phyloP scores from a whole-genome alignment of 2,329 filamentous ascomycete genomes.

The Phyllosticta capitalensis region DNA sequence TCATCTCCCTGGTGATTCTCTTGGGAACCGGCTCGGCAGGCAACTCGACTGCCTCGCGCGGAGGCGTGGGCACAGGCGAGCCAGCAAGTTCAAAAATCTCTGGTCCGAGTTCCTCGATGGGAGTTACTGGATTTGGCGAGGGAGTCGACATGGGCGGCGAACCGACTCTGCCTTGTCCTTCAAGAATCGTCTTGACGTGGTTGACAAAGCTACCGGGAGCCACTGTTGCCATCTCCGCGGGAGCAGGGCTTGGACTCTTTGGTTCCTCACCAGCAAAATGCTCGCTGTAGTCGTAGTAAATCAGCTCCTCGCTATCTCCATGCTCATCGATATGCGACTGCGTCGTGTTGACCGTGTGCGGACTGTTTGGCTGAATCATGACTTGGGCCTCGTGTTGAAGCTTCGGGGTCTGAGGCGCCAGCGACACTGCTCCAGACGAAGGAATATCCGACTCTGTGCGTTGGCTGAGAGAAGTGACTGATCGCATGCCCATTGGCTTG shows the following conservation, averaged over 20 bases:
- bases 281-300: conserved; percentile 30
- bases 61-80: conserved; percentile 13
- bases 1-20: conserved; percentile 25
- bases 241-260: conserved; percentile 6
- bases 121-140: background rate
- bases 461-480: conserved; percentile 8
- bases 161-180: background rate
- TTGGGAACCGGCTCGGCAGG: conserved; percentile 20
- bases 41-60: conserved; percentile 9
- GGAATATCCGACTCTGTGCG: conserved; percentile 31
- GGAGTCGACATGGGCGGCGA: background rate
- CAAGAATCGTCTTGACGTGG: conserved; percentile 32
- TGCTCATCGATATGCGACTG: background rate
- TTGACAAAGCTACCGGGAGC: conserved; percentile 31
- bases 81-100: conserved; percentile 16
- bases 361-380: conserved; percentile 9
- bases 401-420: conserved; percentile 34
- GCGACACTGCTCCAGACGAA: conserved; percentile 35
- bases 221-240: background rate
- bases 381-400: conserved; percentile 28
- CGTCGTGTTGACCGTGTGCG: background rate
- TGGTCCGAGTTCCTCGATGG: conserved; percentile 12
- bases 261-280: conserved; percentile 24
- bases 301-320: conserved; percentile 10
- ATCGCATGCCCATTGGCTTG: conserved; percentile 14